A percentile compares a stretch with the other conserved stretches of the same genome.
These are phyloP conservation scores for Aspergillus funiculosus DNA, from an alignment of 495 filamentous ascomycete species.

Conservation along the genomic window DNA sequence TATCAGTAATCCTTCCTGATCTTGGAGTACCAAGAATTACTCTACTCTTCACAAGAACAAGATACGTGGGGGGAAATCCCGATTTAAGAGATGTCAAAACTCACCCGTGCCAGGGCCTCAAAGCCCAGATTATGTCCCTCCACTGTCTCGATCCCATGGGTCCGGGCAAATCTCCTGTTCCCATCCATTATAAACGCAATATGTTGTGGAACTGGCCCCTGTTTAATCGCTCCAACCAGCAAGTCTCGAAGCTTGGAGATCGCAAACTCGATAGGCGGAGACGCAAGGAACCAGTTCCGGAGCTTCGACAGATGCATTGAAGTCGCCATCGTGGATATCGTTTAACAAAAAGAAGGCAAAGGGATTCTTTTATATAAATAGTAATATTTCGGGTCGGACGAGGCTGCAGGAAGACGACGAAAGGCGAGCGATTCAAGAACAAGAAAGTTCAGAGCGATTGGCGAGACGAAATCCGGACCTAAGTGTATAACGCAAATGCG, in stretches of 20 bases:
- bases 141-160: slow-evolving; percentile 88
- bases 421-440: not conserved
- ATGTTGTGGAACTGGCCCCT: slow-evolving; percentile 89
- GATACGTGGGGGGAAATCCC: too few relatives aligned
- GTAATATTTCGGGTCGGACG: too few relatives aligned
- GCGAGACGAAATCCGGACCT: slow-evolving; percentile 9
- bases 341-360: slow-evolving; percentile 7
- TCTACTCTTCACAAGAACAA: too few relatives aligned
- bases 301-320: slow-evolving; percentile 66
- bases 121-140: slow-evolving; percentile 97
- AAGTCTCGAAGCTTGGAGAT: slow-evolving; percentile 66
- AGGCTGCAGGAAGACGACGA: slow-evolving; percentile 8
- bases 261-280: slow-evolving; percentile 82
- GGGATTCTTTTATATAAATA: too few relatives aligned
- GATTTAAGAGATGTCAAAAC: too few relatives aligned
- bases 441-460: not conserved
- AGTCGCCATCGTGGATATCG: slow-evolving; percentile 31
- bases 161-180: slow-evolving; percentile 84
- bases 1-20: not conserved
- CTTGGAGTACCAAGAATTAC: too few relatives aligned
- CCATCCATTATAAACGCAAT: slow-evolving; percentile 99
- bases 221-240: slow-evolving; percentile 77
- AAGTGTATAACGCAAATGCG: slow-evolving; percentile 10
- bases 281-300: slow-evolving; percentile 82
- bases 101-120: slow-evolving; percentile 80